These are phyloP conservation scores for Kockiozyma suomiensis DNA, from an alignment of 805 yeast species.

Conservation along the genomic window DNA sequence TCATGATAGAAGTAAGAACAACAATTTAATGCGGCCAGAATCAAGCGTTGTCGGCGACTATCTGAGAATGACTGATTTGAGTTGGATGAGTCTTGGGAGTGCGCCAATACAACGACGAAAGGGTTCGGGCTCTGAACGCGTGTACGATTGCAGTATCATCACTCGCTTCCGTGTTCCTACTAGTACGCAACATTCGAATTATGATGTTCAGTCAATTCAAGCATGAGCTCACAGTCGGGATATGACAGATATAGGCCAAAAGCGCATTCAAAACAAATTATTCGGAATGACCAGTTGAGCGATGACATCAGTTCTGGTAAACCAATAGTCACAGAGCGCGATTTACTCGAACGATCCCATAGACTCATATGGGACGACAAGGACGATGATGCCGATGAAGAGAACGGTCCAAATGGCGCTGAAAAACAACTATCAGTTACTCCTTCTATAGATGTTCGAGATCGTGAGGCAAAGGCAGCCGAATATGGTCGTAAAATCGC, in stretches of 20 bases:
- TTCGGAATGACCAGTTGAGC: not conserved
- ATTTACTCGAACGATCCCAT: conserved; percentile 17
- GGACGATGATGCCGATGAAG: not conserved
- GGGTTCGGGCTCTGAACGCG: not conserved
- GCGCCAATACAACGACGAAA: too few species aligned
- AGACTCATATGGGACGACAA: conserved; percentile 18
- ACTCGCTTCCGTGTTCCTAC: too few species aligned
- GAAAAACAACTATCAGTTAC: not conserved
- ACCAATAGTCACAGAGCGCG: conserved; percentile 24
- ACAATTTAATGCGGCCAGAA: conserved; percentile 44
- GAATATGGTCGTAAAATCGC: conserved; percentile 22
- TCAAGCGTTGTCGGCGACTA: conserved; percentile 51
- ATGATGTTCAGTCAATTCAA: not conserved
- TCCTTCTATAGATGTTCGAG: not conserved
- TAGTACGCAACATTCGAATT: too few species aligned
- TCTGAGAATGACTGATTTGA: not conserved
- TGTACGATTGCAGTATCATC: too few species aligned
- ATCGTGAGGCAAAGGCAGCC: conserved; percentile 8
- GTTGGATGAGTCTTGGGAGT: too few species aligned
- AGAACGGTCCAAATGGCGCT: not conserved
- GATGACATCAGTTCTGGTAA: not conserved
- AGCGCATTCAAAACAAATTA: not conserved
- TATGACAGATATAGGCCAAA: not conserved
- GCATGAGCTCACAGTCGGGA: not conserved
- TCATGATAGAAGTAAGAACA: conserved; percentile 26